Conservation (phyloP, 305 asterid species). For the Solanum aculeatissimum region DNA sequence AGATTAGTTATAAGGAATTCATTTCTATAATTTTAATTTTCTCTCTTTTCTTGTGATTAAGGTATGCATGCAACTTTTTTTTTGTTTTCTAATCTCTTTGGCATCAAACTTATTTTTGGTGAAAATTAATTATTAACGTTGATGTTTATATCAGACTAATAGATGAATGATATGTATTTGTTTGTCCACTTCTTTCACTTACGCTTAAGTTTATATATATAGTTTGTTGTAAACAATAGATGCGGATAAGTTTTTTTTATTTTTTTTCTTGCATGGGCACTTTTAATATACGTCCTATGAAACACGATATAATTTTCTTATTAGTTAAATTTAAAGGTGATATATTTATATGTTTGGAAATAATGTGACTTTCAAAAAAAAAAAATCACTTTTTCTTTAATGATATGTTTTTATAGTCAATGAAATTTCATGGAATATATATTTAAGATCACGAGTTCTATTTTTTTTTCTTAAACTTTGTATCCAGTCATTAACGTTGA, state of each 20-base stretch:
- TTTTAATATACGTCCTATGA: neutral
- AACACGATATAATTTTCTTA: neutral
- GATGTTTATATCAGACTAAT: neutral
- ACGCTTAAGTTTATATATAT: neutral
- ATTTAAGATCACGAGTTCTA: neutral
- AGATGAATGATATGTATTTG: neutral
- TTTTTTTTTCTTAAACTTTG: neutral
- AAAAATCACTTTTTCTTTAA: neutral
- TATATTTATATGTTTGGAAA: neutral
- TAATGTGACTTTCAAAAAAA: neutral
- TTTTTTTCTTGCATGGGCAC: neutral
- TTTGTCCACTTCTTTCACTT: neutral
- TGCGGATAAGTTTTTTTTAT: neutral
- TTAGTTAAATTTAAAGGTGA: neutral
- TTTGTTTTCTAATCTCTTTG: neutral
- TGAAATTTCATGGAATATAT: neutral
- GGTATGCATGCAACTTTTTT: neutral
- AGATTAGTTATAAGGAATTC: neutral
- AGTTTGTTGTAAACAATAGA: neutral
- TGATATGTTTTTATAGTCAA: neutral
- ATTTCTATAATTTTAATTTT: neutral
- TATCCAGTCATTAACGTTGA: neutral
- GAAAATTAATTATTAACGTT: neutral
- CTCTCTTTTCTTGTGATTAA: neutral
- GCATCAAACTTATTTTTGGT: neutral